These are phyloP conservation scores for Colletotrichum spinosum DNA, from an alignment of 2,329 filamentous ascomycete species.

Conservation along the genomic window DNA sequence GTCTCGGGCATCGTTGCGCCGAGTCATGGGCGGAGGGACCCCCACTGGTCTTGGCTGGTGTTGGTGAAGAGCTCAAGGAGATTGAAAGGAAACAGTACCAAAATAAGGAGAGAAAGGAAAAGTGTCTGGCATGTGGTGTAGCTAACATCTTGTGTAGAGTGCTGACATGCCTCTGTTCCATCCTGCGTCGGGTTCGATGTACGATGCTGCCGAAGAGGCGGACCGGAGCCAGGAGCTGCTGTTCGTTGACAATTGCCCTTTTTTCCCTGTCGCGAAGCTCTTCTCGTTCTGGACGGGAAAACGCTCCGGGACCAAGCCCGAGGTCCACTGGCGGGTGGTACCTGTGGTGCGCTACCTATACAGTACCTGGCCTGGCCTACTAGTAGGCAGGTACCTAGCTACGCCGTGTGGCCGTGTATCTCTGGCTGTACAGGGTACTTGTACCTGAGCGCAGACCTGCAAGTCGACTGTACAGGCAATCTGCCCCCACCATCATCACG, in stretches of 20 bases:
- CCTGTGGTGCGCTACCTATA: too few species aligned
- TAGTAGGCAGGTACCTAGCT: background rate
- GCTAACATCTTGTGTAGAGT: too few species aligned
- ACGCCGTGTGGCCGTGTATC: too few species aligned
- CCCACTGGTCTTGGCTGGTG: conserved; percentile 1
- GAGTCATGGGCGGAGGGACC: conserved; percentile 22
- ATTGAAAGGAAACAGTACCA: too few species aligned
- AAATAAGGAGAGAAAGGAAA: too few species aligned
- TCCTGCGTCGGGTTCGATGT: too few species aligned
- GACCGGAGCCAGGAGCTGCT: background rate
- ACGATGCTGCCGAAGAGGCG: too few species aligned
- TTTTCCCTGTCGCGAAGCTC: background rate
- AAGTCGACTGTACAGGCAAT: background rate
- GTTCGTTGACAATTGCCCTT: conserved; percentile 19
- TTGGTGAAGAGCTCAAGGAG: too few species aligned
- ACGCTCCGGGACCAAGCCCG: conserved; percentile 27
- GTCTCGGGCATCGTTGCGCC: conserved; percentile 32
- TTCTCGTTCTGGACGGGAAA: conserved; percentile 24
- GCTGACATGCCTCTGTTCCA: too few species aligned
- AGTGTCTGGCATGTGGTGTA: too few species aligned
- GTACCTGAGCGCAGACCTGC: background rate
- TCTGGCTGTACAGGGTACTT: too few species aligned
- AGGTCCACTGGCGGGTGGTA: background rate
- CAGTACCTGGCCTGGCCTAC: too few species aligned
- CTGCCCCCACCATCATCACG: conserved; percentile 2